Conservation (phyloP, 768 basidiomycete species). For the Termitomyces eurrhizus region DNA sequence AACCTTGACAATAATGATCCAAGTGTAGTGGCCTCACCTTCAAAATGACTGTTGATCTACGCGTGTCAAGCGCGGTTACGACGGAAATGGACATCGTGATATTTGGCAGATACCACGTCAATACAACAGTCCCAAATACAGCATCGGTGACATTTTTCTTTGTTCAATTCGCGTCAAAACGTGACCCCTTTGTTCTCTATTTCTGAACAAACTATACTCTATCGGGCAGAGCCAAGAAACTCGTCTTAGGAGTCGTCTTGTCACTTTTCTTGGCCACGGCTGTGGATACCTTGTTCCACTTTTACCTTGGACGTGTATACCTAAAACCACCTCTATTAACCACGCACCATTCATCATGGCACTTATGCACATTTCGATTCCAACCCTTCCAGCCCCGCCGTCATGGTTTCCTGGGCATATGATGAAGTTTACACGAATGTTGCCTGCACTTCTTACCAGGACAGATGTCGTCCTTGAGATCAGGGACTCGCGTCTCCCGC, state of each 20-base stretch:
- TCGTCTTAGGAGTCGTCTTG: neutral
- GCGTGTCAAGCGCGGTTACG: slow-evolving; percentile 6
- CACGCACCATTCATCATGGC: slow-evolving; percentile 21
- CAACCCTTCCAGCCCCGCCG: slow-evolving; percentile 60
- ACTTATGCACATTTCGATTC: slow-evolving; percentile 33
- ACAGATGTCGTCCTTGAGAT: slow-evolving; percentile 94
- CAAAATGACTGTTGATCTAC: neutral
- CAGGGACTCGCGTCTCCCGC: slow-evolving; percentile 86
- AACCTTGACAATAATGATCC: neutral
- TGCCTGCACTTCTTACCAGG: slow-evolving; percentile 72
- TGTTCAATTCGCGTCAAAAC: neutral
- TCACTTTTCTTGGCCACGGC: neutral
- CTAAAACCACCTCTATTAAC: slow-evolving; percentile 1
- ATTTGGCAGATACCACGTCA: slow-evolving; percentile 6
- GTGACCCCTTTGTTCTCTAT: neutral
- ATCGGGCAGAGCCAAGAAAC: neutral
- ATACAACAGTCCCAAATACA: slow-evolving; percentile 7
- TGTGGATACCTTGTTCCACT: neutral
- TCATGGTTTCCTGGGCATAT: slow-evolving; percentile 98
- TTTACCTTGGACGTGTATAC: slow-evolving; percentile 4
- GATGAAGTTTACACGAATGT: slow-evolving; percentile 76
- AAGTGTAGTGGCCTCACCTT: neutral
- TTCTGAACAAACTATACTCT: neutral
- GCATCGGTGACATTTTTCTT: neutral
- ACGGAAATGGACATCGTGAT: slow-evolving; percentile 11